Evolutionary conservation across 192 early-diverging fungal genomes (phyloP), one percentile per base, ranked within the genome.

Genomic region (Endogone sp.): DNA sequence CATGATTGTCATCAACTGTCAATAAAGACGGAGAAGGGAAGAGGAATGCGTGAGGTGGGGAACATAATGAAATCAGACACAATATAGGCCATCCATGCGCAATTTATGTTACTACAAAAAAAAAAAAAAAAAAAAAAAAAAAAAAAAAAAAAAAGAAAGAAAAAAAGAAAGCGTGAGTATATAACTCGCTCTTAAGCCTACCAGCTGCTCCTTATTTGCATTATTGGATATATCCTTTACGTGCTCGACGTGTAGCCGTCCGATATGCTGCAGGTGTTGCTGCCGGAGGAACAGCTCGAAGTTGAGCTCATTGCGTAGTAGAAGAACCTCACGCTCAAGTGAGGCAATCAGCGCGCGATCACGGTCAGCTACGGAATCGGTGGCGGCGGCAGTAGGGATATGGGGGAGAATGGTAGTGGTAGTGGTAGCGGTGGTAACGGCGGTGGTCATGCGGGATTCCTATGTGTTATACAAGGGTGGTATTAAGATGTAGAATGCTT

Each of bases 231-330:
- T 82, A 72, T 86, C 85, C 29, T 82, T 67, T 3, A 87, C 78
- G 71, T 84, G 85, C 27, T 84, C 81, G 22, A 77, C 77, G 68
- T 87, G 81, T 3, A 87, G 71, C 60, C 80, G 70, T 22, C 80
- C 82, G 55, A 87, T 87, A 56, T 87, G 85, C 66, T 87, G 85
- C 8, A 87, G 72, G 44, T 87, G 83, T 27, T 87, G 85, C 60
- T 87, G 85, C 62, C 84, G 82, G 37, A 87, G 70, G 63, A 85
- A 87, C 20, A 87, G 62, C 67, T 87, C 85, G 75, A 87, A 87
- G 29, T 84, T 87, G 26, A 87, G 71, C 56, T 87, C 85, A 30
- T 87, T 87, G 65, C 80, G 71, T 4, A 84, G 63, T 26, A 87
- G 56, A 30, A 87, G 65, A 21, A 87, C 72, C 44, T 87, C 85